Evolutionary conservation across 805 yeast species (phyloP), one percentile per base, ranked within the genome.

Genomic region (Torulaspora delbrueckii): DNA sequence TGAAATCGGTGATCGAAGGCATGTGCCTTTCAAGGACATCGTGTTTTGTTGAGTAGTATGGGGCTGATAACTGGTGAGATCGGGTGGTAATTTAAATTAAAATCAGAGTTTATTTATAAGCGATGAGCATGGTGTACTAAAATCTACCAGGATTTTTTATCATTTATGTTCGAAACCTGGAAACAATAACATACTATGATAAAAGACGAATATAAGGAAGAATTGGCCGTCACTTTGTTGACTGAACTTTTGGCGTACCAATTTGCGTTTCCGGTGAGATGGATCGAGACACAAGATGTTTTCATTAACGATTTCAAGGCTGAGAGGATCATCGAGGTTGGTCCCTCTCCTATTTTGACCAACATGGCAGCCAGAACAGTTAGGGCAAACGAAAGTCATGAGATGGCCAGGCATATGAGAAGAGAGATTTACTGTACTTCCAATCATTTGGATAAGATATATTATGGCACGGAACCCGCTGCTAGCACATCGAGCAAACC

Each of bases 281-380:
- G 96, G 95, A 87, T 87, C 63, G 96, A 87, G 64, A 87, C 95
- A 52, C 96, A 87, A 68, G 95, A 87, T 70, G 95, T 86, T 42
- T 78, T 87, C 59, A 74, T 87, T 65, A 80, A 82, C 62, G 85
- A 84, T 53, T 81, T 75, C 75, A 82, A 85, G 65, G 78, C 93
- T 47, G 95, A 87, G 70, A 76, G 95, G 57, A 83, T 87, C 49
- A 90, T 87, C 54, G 96, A 87, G 66, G 81, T 87, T 53, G 96
- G 96, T 27, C 96, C 96, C 45, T 84, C 95, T 41, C 95, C 96
- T 37, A 87, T 95, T 31, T 75, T 87, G 62, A 86, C 93, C 23
- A 95, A 95, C 47, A 87, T 87, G 95, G 95, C 95, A 50, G 75
- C 81, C 50, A 79, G 93, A 69, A 87, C 96, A 43, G 77, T 87